Evolutionary conservation across 352 stramenopile genomes (phyloP), one percentile per base, ranked within the genome.

Genomic region (Phytopythium helicoides): DNA sequence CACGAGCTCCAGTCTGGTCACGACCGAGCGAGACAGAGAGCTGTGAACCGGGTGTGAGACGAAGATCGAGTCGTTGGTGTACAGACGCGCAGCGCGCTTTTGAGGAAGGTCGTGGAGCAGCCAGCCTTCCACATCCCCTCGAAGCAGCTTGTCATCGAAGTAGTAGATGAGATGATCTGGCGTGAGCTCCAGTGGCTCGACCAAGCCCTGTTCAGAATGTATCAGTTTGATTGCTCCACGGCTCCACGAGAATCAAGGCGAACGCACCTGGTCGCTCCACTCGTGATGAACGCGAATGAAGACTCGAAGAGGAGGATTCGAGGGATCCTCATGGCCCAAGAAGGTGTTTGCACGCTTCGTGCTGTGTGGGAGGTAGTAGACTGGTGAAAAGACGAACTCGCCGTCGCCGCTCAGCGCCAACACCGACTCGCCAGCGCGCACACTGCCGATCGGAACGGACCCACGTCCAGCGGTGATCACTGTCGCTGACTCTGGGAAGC

Each of bases 331-430:
- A 33, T 33, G 28, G 28, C 28, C 9, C 28, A 33, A 33, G 28
- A 33, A 33, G 28, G 5, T 9, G 14, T 33, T 14, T 46, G 41
- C 28, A 56, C 18, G 47, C 58, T 68, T 49, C 15, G 22, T 31
- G 41, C 84, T 73, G 46, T 89, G 75, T 11, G 81, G 81, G 46
- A 85, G 70, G 54, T 86, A 89, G 42, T 86, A 91, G 8, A 89
- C 81, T 3, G 57, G 66, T 3, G 81, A 75, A 44, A 79, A 80
- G 35, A 77, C 60, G 10, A 41, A 36, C 0, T 46, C 46, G 3
- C 78, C 77, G 41, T 52, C 37, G 18, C 40, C 40, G 52, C 83
- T 62, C 5, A 91, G 48, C n/a, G 76, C 47, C 28, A 89, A 50
- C 51, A 91, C 71, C 4, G 64, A 64, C 56, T 89, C 73, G 28